phyloP scores from a whole-genome alignment of 2,329 filamentous ascomycete genomes.

The Nannizziopsis barbatae region DNA sequence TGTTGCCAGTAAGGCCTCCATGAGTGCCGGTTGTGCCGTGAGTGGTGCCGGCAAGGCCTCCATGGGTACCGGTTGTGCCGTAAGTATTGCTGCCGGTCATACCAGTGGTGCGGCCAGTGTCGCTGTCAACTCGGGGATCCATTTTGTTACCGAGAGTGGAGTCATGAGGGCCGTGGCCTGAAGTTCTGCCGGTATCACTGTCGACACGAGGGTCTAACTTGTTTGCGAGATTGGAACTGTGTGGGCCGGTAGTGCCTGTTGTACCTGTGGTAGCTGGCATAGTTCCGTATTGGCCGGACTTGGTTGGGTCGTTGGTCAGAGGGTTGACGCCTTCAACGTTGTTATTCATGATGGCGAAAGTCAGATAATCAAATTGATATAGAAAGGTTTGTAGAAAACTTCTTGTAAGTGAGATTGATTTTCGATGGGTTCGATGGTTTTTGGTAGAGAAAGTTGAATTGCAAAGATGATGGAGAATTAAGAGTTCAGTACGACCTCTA shows the following conservation, averaged over 20 bases:
- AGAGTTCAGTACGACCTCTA: too few relatives aligned
- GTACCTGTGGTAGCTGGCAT: conserved; percentile 1
- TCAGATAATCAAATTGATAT: not conserved
- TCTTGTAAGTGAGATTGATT: not conserved
- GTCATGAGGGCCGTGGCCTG: not conserved
- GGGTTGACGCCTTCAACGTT: conserved; percentile 4
- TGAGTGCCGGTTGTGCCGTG: not conserved
- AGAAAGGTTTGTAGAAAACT: not conserved
- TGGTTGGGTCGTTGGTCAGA: conserved; percentile 8
- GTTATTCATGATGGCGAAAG: conserved; percentile 8
- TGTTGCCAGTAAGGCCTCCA: not conserved
- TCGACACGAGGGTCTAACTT: conserved; percentile 18
- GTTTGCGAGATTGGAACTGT: conserved; percentile 15
- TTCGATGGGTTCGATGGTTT: not conserved
- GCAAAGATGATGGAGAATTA: too few relatives aligned
- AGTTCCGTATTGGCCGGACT: not conserved
- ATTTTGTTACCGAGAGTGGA: conserved; percentile 19
- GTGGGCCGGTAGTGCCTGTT: conserved; percentile 10
- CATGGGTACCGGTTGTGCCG: not conserved
- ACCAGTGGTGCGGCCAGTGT: not conserved
- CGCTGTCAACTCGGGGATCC: conserved; percentile 21
- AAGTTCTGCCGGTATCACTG: conserved; percentile 1
- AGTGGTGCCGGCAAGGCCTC: not conserved
- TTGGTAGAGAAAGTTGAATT: not conserved
- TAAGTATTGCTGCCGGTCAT: not conserved